Evolutionary conservation across 1,139 yeast genomes (phyloP), one percentile per base, ranked within the genome.

Genomic region (Candida neerlandica): DNA sequence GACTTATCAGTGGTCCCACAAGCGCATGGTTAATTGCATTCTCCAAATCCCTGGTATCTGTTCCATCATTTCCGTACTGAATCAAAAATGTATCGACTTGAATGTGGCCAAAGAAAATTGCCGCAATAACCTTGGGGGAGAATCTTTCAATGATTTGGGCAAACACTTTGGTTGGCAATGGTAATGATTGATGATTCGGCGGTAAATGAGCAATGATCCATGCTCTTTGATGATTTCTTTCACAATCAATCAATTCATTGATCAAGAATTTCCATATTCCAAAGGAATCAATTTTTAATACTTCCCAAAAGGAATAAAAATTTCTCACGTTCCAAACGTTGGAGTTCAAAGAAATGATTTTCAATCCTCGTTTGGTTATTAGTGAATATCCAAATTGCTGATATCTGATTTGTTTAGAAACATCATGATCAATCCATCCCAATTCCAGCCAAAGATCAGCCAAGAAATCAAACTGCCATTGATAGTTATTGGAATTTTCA

Each of bases 341-440:
- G 12, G 71, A 65, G 53, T 69, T 68, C 42, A 69, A 55, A 1
- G 70, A 63, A 19, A 69, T 64, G 19, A 69, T 64, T 51, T 68
- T 69, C 33, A 69, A 59, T 0, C 70, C 70, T 40, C 66, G 51
- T 5, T 50, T 35, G 5, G 72, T 66, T 6, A 52, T 53, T n/a
- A 60, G 40, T 4, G 71, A 57, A 48, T 58, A 67, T 1, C 70
- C 73, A 37, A 60, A 50, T 54, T 63, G 65, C 35, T 59, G 59
- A 43, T 67, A 64, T 43, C 69, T 63, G 14, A 73, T 67, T 46
- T 70, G 62, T 44, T 64, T 65, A 4, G 71, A 60, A 43, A 65
- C 62, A 21, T 62, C 57, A 37, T 57, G 51, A 40, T 53, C 69
- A 27, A 77, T 53, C 84, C 84, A 79, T 9, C 68, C 75, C 49